phyloP scores from a whole-genome alignment of 306 rosid species.

The Malus fusca region DNA sequence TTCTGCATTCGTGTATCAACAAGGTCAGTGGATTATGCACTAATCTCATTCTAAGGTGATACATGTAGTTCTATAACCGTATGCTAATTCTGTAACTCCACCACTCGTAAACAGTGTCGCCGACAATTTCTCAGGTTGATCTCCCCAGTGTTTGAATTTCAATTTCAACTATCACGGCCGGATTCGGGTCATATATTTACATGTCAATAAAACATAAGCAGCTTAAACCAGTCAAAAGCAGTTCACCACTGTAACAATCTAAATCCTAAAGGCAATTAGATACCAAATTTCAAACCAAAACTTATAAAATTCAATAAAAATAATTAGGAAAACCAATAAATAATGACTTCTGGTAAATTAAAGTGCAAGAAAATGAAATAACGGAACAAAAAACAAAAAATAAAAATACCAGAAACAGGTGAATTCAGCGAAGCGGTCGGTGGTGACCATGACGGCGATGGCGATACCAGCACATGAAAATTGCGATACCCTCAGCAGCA shows the following conservation, averaged over 20 bases:
- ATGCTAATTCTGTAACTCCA: background rate
- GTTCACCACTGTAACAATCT: background rate
- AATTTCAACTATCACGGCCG: background rate
- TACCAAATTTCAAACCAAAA: background rate
- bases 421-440: constrained; percentile 55
- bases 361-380: background rate
- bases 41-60: background rate
- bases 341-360: background rate
- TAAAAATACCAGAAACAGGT: constrained; percentile 75
- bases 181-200: background rate
- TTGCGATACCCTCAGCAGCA: constrained; percentile 65
- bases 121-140: background rate
- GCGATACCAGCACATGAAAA: constrained; percentile 68
- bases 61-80: background rate
- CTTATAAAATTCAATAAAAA: background rate
- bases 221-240: background rate
- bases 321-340: background rate
- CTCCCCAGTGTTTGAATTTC: background rate
- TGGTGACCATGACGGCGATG: constrained; percentile 69
- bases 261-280: background rate
- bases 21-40: background rate
- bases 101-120: too few species aligned
- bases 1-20: background rate
- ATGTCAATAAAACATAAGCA: background rate
- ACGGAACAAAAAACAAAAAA: background rate